Conservation (phyloP, 2,329 filamentous ascomycete genomes). For the Trichothecium roseum region DNA sequence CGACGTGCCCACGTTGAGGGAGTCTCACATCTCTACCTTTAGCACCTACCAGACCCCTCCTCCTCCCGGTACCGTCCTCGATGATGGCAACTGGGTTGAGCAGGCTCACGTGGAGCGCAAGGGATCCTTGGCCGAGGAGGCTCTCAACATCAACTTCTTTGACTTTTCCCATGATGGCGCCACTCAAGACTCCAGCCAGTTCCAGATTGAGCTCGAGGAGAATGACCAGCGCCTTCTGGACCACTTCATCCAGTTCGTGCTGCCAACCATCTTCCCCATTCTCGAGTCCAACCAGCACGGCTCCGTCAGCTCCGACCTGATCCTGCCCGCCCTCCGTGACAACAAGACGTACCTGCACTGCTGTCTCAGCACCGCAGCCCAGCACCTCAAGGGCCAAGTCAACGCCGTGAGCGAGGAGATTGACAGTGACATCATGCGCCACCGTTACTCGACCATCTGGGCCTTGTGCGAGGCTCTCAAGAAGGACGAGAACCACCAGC, state of each 20-base stretch:
- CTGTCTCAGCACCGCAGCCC: constrained; percentile 84
- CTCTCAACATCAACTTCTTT: constrained; percentile 69
- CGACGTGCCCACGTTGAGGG: constrained; percentile 72
- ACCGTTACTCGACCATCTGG: constrained; percentile 79
- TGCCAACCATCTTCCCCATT: constrained; percentile 85
- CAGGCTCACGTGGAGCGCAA: constrained; percentile 29
- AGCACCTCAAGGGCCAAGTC: constrained; percentile 72
- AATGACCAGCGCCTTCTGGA: constrained; percentile 78
- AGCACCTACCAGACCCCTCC: constrained; percentile 81
- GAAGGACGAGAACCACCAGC: constrained; percentile 69
- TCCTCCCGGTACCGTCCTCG: constrained; percentile 51
- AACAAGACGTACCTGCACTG: constrained; percentile 95
- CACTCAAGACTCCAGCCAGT: constrained; percentile 47
- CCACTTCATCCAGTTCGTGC: constrained; percentile 81
- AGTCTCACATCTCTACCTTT: constrained; percentile 86
- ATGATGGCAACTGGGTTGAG: constrained; percentile 52
- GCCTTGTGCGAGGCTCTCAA: constrained; percentile 75
- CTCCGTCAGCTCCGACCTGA: constrained; percentile 67
- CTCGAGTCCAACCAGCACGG: constrained; percentile 84
- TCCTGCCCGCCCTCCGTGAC: constrained; percentile 77
- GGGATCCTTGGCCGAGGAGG: constrained; percentile 57
- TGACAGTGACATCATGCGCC: constrained; percentile 83
- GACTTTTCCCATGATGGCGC: constrained; percentile 64
- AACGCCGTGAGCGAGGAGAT: constrained; percentile 60
- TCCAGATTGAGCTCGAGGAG: constrained; percentile 76